phyloP scores from a whole-genome alignment of 768 basidiomycete species.

The Gloeophyllum trabeum region DNA sequence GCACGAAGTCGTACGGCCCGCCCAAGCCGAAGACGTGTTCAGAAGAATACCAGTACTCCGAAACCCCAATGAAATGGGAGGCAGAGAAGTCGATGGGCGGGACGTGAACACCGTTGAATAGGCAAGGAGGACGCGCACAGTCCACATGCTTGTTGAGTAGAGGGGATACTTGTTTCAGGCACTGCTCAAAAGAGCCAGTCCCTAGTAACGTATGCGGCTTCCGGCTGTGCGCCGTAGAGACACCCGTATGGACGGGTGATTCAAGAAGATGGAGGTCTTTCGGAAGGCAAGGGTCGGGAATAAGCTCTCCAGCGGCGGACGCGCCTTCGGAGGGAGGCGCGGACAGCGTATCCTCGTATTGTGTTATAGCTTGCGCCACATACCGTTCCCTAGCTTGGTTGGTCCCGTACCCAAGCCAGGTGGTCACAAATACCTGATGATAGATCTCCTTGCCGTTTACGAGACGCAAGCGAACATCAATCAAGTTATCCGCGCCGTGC shows the following conservation, averaged over 20 bases:
- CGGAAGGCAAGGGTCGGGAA: conserved; percentile 89
- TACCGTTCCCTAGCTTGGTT: conserved; percentile 96
- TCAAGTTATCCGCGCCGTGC: conserved; percentile 47
- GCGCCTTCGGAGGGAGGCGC: conserved; percentile 12
- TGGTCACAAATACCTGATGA: conserved; percentile 94
- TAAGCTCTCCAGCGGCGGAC: conserved; percentile 18
- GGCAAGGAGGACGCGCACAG: conserved; percentile 76
- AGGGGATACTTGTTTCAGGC: conserved; percentile 58
- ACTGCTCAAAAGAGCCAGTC: conserved; percentile 84
- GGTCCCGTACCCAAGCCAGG: conserved; percentile 97
- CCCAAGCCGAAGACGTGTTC: conserved; percentile 94
- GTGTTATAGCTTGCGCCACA: conserved; percentile 52
- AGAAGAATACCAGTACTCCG: conserved; percentile 99
- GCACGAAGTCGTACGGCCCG: conserved; percentile 90
- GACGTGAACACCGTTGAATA: conserved; percentile 91
- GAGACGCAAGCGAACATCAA: conserved; percentile 72
- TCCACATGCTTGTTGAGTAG: conserved; percentile 79
- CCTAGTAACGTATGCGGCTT: conserved; percentile 61
- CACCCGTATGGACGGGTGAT: conserved; percentile 30
- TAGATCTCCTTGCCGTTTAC: conserved; percentile 78
- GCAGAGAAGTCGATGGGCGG: conserved; percentile 91
- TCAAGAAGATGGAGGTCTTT: conserved; percentile 56
- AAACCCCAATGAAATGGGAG: conserved; percentile 92
- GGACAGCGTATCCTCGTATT: conserved; percentile 25
- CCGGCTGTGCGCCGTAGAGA: conserved; percentile 29